A percentile compares a stretch with the other conserved stretches of the same genome.
phyloP scores from a whole-genome alignment of 805 yeast species.

The Saitoella complicata region DNA sequence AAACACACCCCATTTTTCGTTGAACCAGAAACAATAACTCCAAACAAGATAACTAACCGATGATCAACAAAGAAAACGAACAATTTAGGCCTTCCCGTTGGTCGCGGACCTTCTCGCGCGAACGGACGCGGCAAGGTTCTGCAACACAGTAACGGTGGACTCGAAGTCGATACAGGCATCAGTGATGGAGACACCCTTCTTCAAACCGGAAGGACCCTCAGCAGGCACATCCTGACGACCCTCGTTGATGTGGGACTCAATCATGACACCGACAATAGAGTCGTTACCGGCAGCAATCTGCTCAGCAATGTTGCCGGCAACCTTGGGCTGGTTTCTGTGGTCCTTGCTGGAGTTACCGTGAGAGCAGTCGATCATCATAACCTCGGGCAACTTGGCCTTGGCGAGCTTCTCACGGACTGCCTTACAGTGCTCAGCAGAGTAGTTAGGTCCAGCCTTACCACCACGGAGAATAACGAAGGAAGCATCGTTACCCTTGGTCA shows the following conservation, averaged over 20 bases:
- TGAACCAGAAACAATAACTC: too few relatives aligned
- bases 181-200: slow-evolving; percentile 91
- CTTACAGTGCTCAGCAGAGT: slow-evolving; percentile 61
- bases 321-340: slow-evolving; percentile 88
- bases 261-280: slow-evolving; percentile 81
- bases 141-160: slow-evolving; percentile 66
- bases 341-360: slow-evolving; percentile 95
- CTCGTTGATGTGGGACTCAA: slow-evolving; percentile 79
- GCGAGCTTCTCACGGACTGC: slow-evolving; percentile 55
- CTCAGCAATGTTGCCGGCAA: slow-evolving; percentile 62
- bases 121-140: slow-evolving; percentile 67
- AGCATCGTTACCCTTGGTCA: slow-evolving; percentile 88
- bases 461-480: slow-evolving; percentile 93
- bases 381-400: slow-evolving; percentile 28
- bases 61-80: background rate
- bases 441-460: slow-evolving; percentile 87
- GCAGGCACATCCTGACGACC: slow-evolving; percentile 78
- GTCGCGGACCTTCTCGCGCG: slow-evolving; percentile 45
- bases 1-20: too few relatives aligned
- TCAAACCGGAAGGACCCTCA: slow-evolving; percentile 39
- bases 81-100: too few relatives aligned
- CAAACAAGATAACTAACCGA: too few relatives aligned
- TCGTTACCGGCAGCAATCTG: slow-evolving; percentile 74
- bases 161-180: slow-evolving; percentile 95
- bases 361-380: slow-evolving; percentile 89